Evolutionary conservation across 2,329 filamentous ascomycete genomes (phyloP), one percentile per base, ranked within the genome.

Genomic region (Trichoderma sp.): DNA sequence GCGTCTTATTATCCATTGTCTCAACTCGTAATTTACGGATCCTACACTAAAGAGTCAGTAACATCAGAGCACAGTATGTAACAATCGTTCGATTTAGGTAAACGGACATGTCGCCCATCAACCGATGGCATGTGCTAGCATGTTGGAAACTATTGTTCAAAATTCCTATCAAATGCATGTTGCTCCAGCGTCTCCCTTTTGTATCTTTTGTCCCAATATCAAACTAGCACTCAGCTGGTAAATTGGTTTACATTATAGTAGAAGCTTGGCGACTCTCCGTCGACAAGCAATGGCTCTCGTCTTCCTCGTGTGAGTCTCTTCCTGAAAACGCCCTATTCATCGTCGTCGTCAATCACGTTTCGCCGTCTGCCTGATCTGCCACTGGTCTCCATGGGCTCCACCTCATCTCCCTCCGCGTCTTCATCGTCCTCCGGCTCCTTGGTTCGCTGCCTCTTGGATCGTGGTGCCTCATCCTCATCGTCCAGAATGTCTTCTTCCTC

Each of bases 401-500:
- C 87, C 56, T 88, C 84, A 75, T 91, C 89, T 6, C 85, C 88
- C 78, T 91, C 89, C 0, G 87, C 89, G 78, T 90, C 89, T 27
- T 87, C 86, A 11, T 87, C 86, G 0, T 89, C 87, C 11, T 88
- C 88, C 4, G 84, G 84, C 16, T 89, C 87, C 7, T 84, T 86
- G 1, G 86, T 88, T 82, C 86, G 87, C 80, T 88, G 88, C 66
- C 86, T 85, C 84, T 91, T 91, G 64, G 84, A 83, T 9, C 83
- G 82, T 7, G 83, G 81, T n/a, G 80, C 85, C 9, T 90, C 88
- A 27, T 90, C 86, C 0, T 88, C 88, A 27, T 90, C 88, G n/a
- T 89, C 87, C 50, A 88, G 79, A 4, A 89, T 78, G 71, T 90
- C 89, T 74, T 91, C 90, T 53, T 91, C 90, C 1, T 93, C 91